These are phyloP conservation scores for Populus hybrid DNA, from an alignment of 441 rosid species.

Conservation along the genomic window DNA sequence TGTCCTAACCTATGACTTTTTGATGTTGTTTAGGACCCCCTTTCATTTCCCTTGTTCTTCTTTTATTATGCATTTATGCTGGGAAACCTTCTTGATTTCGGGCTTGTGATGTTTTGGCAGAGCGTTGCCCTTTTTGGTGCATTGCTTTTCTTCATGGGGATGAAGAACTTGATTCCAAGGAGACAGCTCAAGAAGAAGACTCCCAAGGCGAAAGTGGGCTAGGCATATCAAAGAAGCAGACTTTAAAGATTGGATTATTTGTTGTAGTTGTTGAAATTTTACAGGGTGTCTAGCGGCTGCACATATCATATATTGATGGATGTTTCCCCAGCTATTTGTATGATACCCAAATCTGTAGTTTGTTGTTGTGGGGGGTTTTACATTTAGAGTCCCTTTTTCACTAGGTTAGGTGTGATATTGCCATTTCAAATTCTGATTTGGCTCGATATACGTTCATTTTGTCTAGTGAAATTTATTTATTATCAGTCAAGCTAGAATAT, in stretches of 20 bases:
- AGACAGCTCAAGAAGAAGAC: slow-evolving; percentile 45
- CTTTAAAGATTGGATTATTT: slow-evolving; percentile 6
- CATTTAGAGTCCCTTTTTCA: background rate
- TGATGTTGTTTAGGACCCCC: background rate
- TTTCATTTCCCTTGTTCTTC: background rate
- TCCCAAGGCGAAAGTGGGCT: slow-evolving; percentile 33
- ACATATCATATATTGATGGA: slow-evolving; percentile 17
- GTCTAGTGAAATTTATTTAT: slow-evolving; percentile 5
- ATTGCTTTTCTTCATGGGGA: slow-evolving; percentile 42
- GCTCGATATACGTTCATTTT: slow-evolving; percentile 12
- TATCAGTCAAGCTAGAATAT: slow-evolving; percentile 6
- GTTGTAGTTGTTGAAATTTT: slow-evolving; percentile 5
- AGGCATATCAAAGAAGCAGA: slow-evolving; percentile 15
- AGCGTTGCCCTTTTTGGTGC: slow-evolving; percentile 44
- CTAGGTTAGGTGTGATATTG: slow-evolving; percentile 1
- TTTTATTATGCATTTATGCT: background rate
- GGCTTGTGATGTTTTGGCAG: slow-evolving; percentile 23
- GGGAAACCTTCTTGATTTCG: background rate
- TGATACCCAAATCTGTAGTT: slow-evolving; percentile 12
- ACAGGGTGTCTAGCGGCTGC: slow-evolving; percentile 20
- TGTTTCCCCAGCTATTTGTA: slow-evolving; percentile 9
- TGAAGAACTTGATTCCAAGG: slow-evolving; percentile 43
- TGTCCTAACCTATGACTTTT: background rate
- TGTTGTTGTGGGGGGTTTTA: background rate
- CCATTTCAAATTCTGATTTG: slow-evolving; percentile 17